These are phyloP conservation scores for Obelidium mucronatum DNA, from an alignment of 192 early-diverging fungal species.

Conservation along the genomic window DNA sequence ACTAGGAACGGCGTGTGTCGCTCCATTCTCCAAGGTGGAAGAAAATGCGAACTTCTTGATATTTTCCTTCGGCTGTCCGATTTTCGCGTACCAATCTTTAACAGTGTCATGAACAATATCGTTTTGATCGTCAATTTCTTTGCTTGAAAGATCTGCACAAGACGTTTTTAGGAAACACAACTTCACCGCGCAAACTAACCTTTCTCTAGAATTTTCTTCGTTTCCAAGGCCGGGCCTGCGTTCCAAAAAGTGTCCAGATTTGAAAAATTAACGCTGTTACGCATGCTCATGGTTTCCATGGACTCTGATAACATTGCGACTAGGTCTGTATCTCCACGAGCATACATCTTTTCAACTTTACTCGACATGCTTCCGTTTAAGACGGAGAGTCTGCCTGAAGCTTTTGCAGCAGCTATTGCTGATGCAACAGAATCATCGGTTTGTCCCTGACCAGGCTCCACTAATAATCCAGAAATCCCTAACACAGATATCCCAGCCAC, in stretches of 20 bases:
- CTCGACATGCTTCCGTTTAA: conserved; percentile 14
- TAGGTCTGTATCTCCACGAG: conserved; percentile 31
- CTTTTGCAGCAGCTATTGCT: background rate
- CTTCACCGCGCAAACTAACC: background rate
- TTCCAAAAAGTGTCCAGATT: conserved; percentile 11
- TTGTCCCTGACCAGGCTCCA: conserved; percentile 25
- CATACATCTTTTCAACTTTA: conserved; percentile 35
- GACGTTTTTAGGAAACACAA: background rate
- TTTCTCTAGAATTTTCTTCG: conserved; percentile 32
- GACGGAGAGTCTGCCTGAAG: background rate
- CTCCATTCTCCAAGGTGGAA: conserved; percentile 20
- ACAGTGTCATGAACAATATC: conserved; percentile 33
- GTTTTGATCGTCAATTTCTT: conserved; percentile 34
- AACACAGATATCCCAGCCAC: conserved; percentile 47
- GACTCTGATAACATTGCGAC: conserved; percentile 37
- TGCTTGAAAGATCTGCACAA: background rate
- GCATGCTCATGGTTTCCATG: conserved; percentile 34
- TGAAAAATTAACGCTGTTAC: conserved; percentile 20
- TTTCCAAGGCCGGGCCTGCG: background rate
- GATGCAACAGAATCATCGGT: background rate
- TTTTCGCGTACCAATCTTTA: conserved; percentile 37
- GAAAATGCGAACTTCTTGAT: conserved; percentile 35
- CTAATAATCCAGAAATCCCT: conserved; percentile 37
- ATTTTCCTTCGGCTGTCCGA: conserved; percentile 25
- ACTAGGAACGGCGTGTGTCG: background rate